Conservation (phyloP, 176 grass and related monocot species). For the Bolboschoenus planiculmis region DNA sequence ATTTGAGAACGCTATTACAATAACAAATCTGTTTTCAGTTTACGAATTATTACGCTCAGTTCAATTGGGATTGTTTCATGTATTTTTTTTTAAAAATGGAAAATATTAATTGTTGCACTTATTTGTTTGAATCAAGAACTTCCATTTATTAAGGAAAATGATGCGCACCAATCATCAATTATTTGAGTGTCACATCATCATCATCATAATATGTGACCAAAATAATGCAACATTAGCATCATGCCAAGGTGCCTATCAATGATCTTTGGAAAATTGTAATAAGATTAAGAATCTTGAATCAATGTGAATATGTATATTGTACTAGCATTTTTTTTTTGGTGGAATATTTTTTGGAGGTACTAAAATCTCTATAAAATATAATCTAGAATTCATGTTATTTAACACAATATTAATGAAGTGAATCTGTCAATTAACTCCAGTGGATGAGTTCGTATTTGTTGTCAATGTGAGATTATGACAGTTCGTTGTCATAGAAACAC, state of each 20-base stretch:
- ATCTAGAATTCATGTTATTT: background rate
- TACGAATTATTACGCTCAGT: background rate
- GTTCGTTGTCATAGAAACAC: no score
- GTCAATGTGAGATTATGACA: no score
- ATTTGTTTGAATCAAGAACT: background rate
- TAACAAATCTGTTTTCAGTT: background rate
- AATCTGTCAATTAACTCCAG: background rate
- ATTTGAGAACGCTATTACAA: background rate
- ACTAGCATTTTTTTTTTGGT: background rate
- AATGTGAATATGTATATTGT: background rate
- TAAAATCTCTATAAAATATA: background rate
- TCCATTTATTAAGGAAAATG: background rate
- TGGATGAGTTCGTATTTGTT: no score
- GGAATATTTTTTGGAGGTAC: background rate
- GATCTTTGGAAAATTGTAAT: background rate
- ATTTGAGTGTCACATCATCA: slow-evolving; percentile 5
- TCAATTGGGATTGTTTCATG: background rate
- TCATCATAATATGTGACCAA: background rate
- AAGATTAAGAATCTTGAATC: background rate
- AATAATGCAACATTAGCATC: background rate
- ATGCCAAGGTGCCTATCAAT: background rate
- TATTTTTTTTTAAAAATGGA: background rate
- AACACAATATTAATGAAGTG: background rate
- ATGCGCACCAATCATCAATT: background rate
- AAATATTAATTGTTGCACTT: background rate